phyloP scores from a whole-genome alignment of 1,284 basidiomycete species.

The Rhodotorula glutinis region DNA sequence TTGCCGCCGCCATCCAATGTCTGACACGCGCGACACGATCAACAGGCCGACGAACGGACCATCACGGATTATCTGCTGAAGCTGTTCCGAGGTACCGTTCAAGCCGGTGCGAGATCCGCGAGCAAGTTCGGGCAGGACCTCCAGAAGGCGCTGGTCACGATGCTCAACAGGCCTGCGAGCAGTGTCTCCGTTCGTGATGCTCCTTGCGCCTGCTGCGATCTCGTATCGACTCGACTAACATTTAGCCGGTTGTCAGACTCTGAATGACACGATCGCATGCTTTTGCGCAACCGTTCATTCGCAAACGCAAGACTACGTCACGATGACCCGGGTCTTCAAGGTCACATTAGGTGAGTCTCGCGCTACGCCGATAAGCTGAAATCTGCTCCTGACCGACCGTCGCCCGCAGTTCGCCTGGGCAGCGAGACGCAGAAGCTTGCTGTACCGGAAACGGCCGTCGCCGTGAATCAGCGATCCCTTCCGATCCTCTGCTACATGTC shows the following conservation, averaged over 20 bases:
- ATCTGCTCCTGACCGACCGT: not conserved
- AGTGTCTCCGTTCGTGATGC: conserved; percentile 51
- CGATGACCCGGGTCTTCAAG: conserved; percentile 70
- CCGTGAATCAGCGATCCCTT: conserved; percentile 34
- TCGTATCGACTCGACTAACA: not conserved
- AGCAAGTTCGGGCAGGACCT: conserved; percentile 74
- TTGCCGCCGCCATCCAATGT: not conserved
- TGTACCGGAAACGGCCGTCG: conserved; percentile 1
- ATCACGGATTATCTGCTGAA: conserved; percentile 79
- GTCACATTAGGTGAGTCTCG: conserved; percentile 17
- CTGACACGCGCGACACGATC: conserved; percentile 10
- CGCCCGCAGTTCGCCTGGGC: conserved; percentile 13
- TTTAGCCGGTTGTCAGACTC: conserved; percentile 53
- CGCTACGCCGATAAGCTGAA: too few species aligned
- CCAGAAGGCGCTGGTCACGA: conserved; percentile 72
- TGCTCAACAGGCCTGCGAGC: conserved; percentile 75
- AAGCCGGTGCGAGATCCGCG: conserved; percentile 80
- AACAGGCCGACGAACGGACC: conserved; percentile 74
- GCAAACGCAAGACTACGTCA: conserved; percentile 78
- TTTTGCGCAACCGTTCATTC: conserved; percentile 79
- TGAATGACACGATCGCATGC: conserved; percentile 88
- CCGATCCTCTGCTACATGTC: conserved; percentile 72
- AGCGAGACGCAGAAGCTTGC: conserved; percentile 21
- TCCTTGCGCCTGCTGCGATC: not conserved
- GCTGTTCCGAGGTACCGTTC: conserved; percentile 80